Base-by-base conservation (phyloP, 2,329 filamentous ascomycete species). In the Aspergillus ustus region DNA sequence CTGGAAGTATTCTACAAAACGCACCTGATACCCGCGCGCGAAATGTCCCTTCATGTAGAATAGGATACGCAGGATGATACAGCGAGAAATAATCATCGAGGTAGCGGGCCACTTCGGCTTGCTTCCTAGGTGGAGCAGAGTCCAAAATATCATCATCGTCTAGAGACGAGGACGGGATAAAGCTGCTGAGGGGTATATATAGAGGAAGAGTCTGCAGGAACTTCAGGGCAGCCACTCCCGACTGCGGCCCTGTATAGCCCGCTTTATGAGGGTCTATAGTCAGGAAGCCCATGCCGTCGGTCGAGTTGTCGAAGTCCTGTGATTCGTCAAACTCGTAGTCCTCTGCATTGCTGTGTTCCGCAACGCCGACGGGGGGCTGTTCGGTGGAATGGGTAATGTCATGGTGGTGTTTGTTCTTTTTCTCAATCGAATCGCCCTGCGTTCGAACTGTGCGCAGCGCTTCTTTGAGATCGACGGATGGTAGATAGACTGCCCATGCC, bases 281-380 rank as follows among this genome's bases (percentile, higher is more conserved):
- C 22, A 67, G 46, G 15, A 64, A 67, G 1, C 63, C 65, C 65
- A 67, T 67, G 19, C 65, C 65, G 43, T 66, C 65, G 15, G 62
- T 67, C 7, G 63, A 66, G 34, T 66, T 67, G 48, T 66, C 63
- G 43, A 67, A 67, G 44, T 67, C 65, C 50, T 66, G 65, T 9
- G 65, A 67, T 34, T 67, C 65, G 45, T 67, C 65, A 20, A 67
- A 67, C 58, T 67, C 65, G 44, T 66, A 67, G 52, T 66, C 65
- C 31, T 67, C 65, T 3, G 65, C 65, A 25, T 67, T 67, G 52
- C 62, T 67, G 50, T 62, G 64, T 34, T 67, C 65, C 1, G 58
- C 62, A 43, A 66, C 59, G 50, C 53, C 52, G 46, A 56, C 57
- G 6, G 65, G 64, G 7, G 60, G 60, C 52, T 67, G 65, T 19